Evolutionary conservation across 225 moss, liverwort and hornwort genomes (phyloP).

Genomic region (Physcomitrellopsis africana): DNA sequence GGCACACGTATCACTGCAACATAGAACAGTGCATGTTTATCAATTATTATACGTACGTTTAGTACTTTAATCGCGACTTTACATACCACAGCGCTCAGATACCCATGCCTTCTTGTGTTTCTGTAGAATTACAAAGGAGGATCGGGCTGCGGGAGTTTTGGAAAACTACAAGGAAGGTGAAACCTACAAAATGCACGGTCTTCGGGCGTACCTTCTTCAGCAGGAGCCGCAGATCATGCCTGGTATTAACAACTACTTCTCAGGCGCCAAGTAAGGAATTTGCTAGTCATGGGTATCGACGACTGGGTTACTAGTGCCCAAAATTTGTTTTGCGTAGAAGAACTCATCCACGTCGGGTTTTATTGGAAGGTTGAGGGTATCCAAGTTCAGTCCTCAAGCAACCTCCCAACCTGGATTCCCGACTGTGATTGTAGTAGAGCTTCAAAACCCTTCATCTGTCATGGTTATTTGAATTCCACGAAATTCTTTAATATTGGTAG

Average conservation of each 20-base stretch:
- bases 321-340: neutral
- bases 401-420: neutral
- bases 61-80: neutral
- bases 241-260: constrained; percentile 74
- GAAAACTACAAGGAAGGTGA: constrained; percentile 94
- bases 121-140: constrained; percentile 85
- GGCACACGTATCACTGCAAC: neutral
- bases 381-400: neutral
- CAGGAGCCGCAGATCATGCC: constrained; percentile 82
- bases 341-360: neutral
- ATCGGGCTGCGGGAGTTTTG: constrained; percentile 82
- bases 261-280: constrained; percentile 45
- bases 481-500: too few species aligned
- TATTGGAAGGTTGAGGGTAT: neutral
- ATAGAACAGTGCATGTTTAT: too few species aligned
- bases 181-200: constrained; percentile 71
- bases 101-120: neutral
- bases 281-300: too few species aligned
- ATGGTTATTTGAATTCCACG: neutral
- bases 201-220: constrained; percentile 53
- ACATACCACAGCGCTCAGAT: neutral
- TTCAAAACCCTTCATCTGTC: neutral
- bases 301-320: neutral
- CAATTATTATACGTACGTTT: too few species aligned
- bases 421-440: neutral